Percentiles rank a stretch among this genome's conserved stretches.
phyloP scores from a whole-genome alignment of 2,329 filamentous ascomycete species.

The Colletotrichum sp. region DNA sequence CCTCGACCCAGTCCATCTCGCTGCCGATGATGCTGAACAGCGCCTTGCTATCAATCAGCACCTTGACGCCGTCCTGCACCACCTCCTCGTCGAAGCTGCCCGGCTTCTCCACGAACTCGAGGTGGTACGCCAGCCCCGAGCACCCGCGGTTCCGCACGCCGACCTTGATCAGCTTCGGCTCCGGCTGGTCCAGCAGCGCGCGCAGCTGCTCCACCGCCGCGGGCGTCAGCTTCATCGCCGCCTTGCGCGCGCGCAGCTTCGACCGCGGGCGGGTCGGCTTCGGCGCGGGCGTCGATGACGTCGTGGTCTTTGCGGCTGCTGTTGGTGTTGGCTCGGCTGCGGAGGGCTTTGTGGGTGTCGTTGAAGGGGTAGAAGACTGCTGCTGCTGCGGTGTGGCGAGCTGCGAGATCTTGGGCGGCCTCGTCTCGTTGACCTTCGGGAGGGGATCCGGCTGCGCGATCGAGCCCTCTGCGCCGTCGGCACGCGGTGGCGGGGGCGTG shows the following conservation, averaged over 20 bases:
- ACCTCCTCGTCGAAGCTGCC: conserved; percentile 89
- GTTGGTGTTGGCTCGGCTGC: neutral
- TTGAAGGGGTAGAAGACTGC: conserved; percentile 17
- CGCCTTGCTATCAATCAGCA: conserved; percentile 96
- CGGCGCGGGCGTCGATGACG: conserved; percentile 23
- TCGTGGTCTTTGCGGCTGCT: neutral
- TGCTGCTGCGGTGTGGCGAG: conserved; percentile 15
- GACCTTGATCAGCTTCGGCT: conserved; percentile 92
- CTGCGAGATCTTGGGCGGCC: conserved; percentile 41
- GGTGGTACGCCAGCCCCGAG: conserved; percentile 89
- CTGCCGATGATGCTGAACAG: conserved; percentile 97
- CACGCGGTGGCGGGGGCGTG: conserved; percentile 43
- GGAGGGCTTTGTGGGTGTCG: conserved; percentile 3
- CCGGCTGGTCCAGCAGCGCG: conserved; percentile 79
- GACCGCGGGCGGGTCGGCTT: conserved; percentile 45
- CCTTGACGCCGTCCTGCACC: conserved; percentile 94
- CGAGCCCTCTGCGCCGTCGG: conserved; percentile 51
- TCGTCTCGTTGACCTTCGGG: conserved; percentile 58
- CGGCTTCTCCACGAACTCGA: conserved; percentile 94
- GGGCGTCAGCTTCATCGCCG: conserved; percentile 85
- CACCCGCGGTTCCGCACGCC: conserved; percentile 94
- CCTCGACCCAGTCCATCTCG: conserved; percentile 99
- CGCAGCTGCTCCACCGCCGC: conserved; percentile 81
- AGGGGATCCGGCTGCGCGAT: conserved; percentile 49
- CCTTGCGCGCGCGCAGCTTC: conserved; percentile 79